Percentiles rank a stretch among this genome's conserved stretches.
These are phyloP conservation scores for Fonsecaea pedrosoi DNA, from an alignment of 2,329 filamentous ascomycete genomes.

Conservation along the genomic window DNA sequence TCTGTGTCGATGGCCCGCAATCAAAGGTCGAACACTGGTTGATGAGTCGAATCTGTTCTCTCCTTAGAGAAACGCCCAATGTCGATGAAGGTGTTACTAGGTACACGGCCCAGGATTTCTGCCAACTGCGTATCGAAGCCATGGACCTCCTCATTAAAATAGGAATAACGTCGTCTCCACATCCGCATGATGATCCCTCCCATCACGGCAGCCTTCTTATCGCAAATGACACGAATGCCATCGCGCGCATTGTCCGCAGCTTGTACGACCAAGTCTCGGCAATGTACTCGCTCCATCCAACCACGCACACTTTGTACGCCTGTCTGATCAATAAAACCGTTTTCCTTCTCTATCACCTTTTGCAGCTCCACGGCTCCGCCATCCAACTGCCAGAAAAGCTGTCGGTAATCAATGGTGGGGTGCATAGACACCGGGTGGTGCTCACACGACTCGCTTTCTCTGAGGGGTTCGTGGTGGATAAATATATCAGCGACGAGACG, in stretches of 20 bases:
- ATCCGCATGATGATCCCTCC: constrained; percentile 66
- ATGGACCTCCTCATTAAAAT: constrained; percentile 52
- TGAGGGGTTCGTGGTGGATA: constrained; percentile 78
- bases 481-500: constrained; percentile 76
- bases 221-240: constrained; percentile 69
- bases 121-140: constrained; percentile 51
- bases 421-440: constrained; percentile 81
- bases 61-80: constrained; percentile 62
- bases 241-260: constrained; percentile 76
- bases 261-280: constrained; percentile 74
- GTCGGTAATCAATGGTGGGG: constrained; percentile 70
- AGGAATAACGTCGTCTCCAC: constrained; percentile 46
- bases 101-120: constrained; percentile 45
- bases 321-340: constrained; percentile 65
- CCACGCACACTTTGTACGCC: constrained; percentile 54
- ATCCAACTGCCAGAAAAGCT: constrained; percentile 76
- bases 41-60: constrained; percentile 63
- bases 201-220: constrained; percentile 68
- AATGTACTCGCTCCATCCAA: constrained; percentile 61
- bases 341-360: constrained; percentile 66
- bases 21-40: constrained; percentile 54
- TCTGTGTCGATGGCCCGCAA: constrained; percentile 52
- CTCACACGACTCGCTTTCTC: constrained; percentile 85
- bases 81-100: constrained; percentile 52
- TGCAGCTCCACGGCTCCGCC: constrained; percentile 64